A percentile compares a stretch with the other conserved stretches of the same genome.
Conservation (phyloP, 2,329 filamentous ascomycete species). For the Fusarium anguioides region DNA sequence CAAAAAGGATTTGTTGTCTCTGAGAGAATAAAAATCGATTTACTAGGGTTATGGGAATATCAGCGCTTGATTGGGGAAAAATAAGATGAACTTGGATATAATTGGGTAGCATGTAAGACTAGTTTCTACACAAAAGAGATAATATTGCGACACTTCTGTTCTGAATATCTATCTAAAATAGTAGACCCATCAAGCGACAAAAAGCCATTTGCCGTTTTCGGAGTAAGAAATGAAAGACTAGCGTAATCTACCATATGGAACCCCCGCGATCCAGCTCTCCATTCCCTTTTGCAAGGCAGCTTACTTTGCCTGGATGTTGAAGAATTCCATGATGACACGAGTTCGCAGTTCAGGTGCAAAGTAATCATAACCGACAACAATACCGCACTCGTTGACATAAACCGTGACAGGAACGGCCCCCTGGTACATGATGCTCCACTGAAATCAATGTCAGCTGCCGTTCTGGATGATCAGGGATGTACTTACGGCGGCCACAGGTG, state of each 20-base stretch:
- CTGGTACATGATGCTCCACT: constrained; percentile 54
- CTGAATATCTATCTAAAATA: not conserved
- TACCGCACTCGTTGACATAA: constrained; percentile 48
- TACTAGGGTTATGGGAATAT: constrained; percentile 38
- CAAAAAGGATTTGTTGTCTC: constrained; percentile 42
- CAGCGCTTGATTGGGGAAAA: not conserved
- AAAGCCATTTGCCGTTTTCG: not conserved
- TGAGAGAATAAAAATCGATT: constrained; percentile 34
- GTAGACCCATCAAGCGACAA: not conserved
- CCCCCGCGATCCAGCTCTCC: too few species aligned
- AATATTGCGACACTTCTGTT: not conserved
- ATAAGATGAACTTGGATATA: accelerated
- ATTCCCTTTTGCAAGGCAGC: too few species aligned
- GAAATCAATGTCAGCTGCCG: not conserved
- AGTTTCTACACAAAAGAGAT: accelerated
- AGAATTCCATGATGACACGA: constrained; percentile 47
- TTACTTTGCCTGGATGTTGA: constrained; percentile 41
- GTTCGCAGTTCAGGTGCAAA: constrained; percentile 46
- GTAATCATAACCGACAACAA: constrained; percentile 53
- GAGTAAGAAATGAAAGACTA: not conserved
- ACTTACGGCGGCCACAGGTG: constrained; percentile 44
- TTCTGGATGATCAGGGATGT: accelerated
- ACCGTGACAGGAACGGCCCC: constrained; percentile 51
- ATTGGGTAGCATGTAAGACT: too few species aligned
- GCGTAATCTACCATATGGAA: too few species aligned